phyloP scores from a whole-genome alignment of 1,139 yeast species.

The Yamadazyma diospyri region DNA sequence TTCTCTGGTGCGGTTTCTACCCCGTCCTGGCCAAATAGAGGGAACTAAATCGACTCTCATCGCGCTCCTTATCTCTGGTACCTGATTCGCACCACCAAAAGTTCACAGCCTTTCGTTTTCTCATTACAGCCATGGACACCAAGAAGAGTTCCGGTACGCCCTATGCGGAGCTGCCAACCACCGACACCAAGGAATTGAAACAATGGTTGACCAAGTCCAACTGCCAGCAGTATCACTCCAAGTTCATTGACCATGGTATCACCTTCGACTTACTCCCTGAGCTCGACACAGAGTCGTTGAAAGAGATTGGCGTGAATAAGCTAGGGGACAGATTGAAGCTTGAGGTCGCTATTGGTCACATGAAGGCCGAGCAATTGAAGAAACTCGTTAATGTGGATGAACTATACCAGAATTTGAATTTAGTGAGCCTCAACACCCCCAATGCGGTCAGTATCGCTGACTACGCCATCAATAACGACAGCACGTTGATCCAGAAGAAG shows the following conservation, averaged over 20 bases:
- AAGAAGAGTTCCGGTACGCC: constrained; percentile 5
- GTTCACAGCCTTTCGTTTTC: too few relatives aligned
- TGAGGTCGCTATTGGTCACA: constrained; percentile 48
- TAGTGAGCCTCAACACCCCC: constrained; percentile 13
- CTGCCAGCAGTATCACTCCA: constrained; percentile 35
- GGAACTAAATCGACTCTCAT: too few relatives aligned
- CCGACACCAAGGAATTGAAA: constrained; percentile 24
- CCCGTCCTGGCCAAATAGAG: too few relatives aligned
- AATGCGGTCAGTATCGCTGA: constrained; percentile 10
- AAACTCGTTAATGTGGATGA: constrained; percentile 30
- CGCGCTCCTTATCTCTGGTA: background rate
- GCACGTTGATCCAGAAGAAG: constrained; percentile 15
- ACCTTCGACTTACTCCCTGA: constrained; percentile 58
- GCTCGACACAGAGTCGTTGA: constrained; percentile 64
- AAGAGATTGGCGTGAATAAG: constrained; percentile 69
- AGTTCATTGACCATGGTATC: constrained; percentile 49
- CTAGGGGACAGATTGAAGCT: constrained; percentile 81
- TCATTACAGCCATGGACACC: background rate
- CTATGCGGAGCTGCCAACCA: constrained; percentile 7
- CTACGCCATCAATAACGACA: constrained; percentile 13
- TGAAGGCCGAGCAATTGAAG: constrained; percentile 37
- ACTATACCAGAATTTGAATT: constrained; percentile 23
- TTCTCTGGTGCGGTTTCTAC: background rate
- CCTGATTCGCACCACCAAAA: constrained; percentile 1
- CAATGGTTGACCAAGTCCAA: constrained; percentile 35